A percentile compares a stretch with the other conserved stretches of the same genome.
These are phyloP conservation scores for Micractinium sp. DNA, from an alignment of 139 green algal genomes.

Conservation along the genomic window DNA sequence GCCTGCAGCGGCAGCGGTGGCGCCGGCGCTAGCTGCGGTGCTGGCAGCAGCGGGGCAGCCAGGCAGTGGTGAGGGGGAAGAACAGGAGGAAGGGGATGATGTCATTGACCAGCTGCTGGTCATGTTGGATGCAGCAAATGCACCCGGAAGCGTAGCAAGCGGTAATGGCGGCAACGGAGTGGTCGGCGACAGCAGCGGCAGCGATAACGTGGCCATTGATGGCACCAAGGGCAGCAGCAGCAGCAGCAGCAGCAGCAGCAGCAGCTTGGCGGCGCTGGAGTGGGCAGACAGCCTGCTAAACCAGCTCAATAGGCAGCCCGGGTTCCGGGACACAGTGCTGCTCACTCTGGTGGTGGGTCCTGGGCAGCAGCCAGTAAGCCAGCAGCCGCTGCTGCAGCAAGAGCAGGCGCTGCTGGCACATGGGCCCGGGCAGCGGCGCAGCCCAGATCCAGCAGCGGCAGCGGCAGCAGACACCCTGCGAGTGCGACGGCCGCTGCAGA, in stretches of 20 bases:
- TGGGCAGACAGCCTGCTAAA: slow-evolving; percentile 59
- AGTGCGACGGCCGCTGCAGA: slow-evolving; percentile 59
- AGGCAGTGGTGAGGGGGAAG: background rate
- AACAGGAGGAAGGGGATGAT: slow-evolving; percentile 1
- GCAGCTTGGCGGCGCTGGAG: slow-evolving; percentile 16
- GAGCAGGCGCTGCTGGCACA: slow-evolving; percentile 14
- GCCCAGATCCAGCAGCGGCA: background rate
- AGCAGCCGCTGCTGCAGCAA: background rate
- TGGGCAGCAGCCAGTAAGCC: background rate
- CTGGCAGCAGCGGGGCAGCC: background rate
- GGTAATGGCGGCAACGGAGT: slow-evolving; percentile 25
- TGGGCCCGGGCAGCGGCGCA: background rate
- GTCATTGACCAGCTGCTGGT: slow-evolving; percentile 29
- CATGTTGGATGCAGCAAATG: background rate
- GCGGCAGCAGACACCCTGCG: background rate
- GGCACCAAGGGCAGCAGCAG: slow-evolving; percentile 18
- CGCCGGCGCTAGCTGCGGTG: background rate
- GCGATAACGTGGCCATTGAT: background rate
- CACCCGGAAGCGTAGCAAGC: background rate
- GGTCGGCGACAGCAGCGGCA: slow-evolving; percentile 10
- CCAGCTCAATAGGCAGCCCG: slow-evolving; percentile 35
- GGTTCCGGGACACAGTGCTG: slow-evolving; percentile 52
- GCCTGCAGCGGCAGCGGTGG: background rate
- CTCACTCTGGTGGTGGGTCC: slow-evolving; percentile 43
- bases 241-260: slow-evolving; percentile 1